phyloP scores from a whole-genome alignment of 306 rosid genomes.

The Luffa acutangula region DNA sequence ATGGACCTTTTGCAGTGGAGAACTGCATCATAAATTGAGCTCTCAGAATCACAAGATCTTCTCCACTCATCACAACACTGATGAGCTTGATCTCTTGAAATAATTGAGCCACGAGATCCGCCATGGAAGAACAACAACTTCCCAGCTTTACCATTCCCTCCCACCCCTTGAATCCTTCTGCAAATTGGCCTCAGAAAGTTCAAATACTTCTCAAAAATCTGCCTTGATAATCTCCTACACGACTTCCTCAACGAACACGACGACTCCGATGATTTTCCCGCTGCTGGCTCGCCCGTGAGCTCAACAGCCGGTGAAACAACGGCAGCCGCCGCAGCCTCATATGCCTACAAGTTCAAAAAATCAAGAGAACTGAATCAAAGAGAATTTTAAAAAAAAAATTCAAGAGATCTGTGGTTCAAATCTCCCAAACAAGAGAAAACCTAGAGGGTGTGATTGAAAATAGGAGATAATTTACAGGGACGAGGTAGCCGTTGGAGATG shows the following conservation, averaged over 20 bases:
- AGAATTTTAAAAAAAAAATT: too few relatives aligned
- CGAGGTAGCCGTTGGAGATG: slow-evolving; percentile 71
- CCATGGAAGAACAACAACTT: slow-evolving; percentile 13
- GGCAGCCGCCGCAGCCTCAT: not conserved
- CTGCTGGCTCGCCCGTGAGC: slow-evolving; percentile 4
- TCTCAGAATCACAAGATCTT: slow-evolving; percentile 86
- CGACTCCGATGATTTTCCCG: slow-evolving; percentile 28
- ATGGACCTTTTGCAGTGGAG: slow-evolving; percentile 96
- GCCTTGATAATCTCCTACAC: slow-evolving; percentile 56
- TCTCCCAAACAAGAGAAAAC: too few relatives aligned
- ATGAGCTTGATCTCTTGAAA: slow-evolving; percentile 28
- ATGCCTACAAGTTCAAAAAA: slow-evolving; percentile 12
- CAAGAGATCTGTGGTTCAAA: too few relatives aligned
- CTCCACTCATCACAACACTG: slow-evolving; percentile 68
- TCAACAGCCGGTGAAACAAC: slow-evolving; percentile 25
- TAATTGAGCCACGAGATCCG: slow-evolving; percentile 16
- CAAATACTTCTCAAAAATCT: slow-evolving; percentile 56
- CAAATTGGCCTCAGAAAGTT: slow-evolving; percentile 59
- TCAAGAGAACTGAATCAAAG: not conserved
- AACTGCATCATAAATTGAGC: slow-evolving; percentile 95
- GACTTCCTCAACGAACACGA: slow-evolving; percentile 38
- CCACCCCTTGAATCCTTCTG: slow-evolving; percentile 41
- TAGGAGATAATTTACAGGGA: slow-evolving; percentile 29
- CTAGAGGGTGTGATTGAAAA: too few relatives aligned
- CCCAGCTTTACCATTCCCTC: slow-evolving; percentile 38